Base-by-base conservation (phyloP, 257 asterid genomes). In the Scutellaria galericulata region DNA sequence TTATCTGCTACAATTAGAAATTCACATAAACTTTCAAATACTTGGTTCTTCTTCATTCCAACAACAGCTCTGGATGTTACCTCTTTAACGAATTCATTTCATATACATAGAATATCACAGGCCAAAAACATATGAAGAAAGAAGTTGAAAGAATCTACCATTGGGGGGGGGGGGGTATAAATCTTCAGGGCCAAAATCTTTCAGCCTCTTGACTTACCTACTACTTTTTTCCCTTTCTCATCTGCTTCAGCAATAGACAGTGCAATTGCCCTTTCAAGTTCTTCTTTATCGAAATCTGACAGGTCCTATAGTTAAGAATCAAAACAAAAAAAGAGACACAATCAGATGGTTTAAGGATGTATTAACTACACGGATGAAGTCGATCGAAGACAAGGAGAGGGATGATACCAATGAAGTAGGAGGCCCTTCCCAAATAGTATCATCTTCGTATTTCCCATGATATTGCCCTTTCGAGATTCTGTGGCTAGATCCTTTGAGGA, bases 211-310 rank as follows among this genome's bases (percentile, higher is more conserved):
- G 31, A 79, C 93, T 84, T 76, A 90, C 98, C 96, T 46, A 87
- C 83, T 75, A 84, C 83, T 80, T 78, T 82, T 80, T 91, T 91
- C 72, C 97, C 98, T 75, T 90, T 92, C 68, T 78, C 91, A 51
- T 89, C 87, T 74, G 86, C 90, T 70, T 82, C 96, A 53, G 89
- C 91, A 76, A 92, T 83, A 45, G 99, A 95, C 60, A 88, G 83
- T 68, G 98, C 97, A 66, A 95, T 86, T 35, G 99, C 99, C 66
- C 82, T 84, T 77, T 90, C 97, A 40, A 92, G 85, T 68, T 95
- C 97, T 79, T 95, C 98, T 42, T 77, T 82, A 62, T 95, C 98
- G 68, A 90, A 87, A 80, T 95, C 98, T 20, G 95, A 83, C 86
- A 75, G 86, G 71, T 89, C 97, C 99, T 94, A 68, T 61, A 78